Evolutionary conservation across 1,284 basidiomycete genomes (phyloP), one percentile per base, ranked within the genome.

Genomic region (Cerrena zonata): DNA sequence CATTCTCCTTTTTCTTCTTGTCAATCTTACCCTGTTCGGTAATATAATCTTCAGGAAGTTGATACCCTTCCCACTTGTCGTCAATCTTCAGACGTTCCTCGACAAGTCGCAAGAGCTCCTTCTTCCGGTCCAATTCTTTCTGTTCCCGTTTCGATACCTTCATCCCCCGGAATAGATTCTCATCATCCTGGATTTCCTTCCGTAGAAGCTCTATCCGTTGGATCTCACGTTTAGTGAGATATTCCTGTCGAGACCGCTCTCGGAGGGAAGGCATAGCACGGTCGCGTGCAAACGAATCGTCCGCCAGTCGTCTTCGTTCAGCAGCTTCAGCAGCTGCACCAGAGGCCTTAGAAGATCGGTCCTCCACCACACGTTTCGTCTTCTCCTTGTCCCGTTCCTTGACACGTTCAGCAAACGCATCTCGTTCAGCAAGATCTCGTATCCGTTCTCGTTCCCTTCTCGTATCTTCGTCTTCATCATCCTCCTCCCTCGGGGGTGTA

Each of bases 1-100:
- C 94, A 58, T 89, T 87, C 65, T 95, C 85, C 66, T 97, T 95
- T 72, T 93, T 94, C 74, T 96, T 94, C 69, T 85, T 88, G 77
- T 99, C 94, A 55, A 99, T 90, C 68, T 94, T 95, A n/a, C 96
- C 96, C 67, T 97, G 92, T 63, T 97, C 95, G 0, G 95, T 99
- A 61, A 98, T 80, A 64, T 99, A 99, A 70, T 99, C 95, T 60
- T 96, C 94, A 0, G 94, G 94, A 36, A 96, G 78, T 71, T 89
- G 88, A 62, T 97, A 97, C 3, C 94, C 94, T 55, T 96, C 94
- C 68, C 80, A 91, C 56, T 91, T 90, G 72, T 96, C 94, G 65
- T 94, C 91, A 55, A 99, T 96, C 63, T 84, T 86, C 55, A 94
- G 77, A 19, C 94, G 82, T 65, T 95, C 94, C 68, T 99, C 94